Evolutionary conservation across 2,329 filamentous ascomycete species (phyloP), one percentile per base, ranked within the genome.

Genomic region (Colletotrichum lupini): DNA sequence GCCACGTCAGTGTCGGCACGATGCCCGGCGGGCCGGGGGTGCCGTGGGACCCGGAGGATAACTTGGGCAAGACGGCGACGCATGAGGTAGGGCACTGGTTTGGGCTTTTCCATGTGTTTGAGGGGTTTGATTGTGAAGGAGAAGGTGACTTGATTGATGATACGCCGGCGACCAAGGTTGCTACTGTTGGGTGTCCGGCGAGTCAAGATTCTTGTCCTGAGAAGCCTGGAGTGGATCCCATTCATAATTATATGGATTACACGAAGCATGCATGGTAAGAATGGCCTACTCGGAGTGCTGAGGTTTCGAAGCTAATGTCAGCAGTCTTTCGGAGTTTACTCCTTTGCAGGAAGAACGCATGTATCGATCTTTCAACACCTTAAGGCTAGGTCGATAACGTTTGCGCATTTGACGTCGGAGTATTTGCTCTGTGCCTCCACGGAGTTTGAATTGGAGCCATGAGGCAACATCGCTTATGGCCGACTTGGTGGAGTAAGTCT

Each of bases 51-150:
- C 57, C 67, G 14, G 75, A 64, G 4, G 74, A 75, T 74, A 70
- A 80, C 76, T 67, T 74, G 35, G 76, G 77, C 9, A 76, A 75
- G 46, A 77, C 76, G 4, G 72, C 75, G 2, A 75, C 72, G 7
- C 83, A 85, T 75, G 84, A 86, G 76, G 79, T 82, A 28, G 85
- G 85, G 5, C 85, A 86, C 77, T 86, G 84, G 84, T 78, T 86
- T 53, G 82, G 83, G 55, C 80, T 86, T 22, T 80, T 79, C 52
- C 84, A 86, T 77, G 84, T 83, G 26, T 86, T 86, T 76, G 74
- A 83, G 42, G 81, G 79, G 37, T 77, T 77, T 55, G 82, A 81
- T 61, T 80, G 79, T 63, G 75, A 66, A 0, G 75, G 78, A 4
- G 53, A 75, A 11, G 83, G 82, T 30, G 82, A 84, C 67, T 76